Evolutionary conservation across 1,284 basidiomycete species (phyloP).

Genomic region (Marasmius sp.): DNA sequence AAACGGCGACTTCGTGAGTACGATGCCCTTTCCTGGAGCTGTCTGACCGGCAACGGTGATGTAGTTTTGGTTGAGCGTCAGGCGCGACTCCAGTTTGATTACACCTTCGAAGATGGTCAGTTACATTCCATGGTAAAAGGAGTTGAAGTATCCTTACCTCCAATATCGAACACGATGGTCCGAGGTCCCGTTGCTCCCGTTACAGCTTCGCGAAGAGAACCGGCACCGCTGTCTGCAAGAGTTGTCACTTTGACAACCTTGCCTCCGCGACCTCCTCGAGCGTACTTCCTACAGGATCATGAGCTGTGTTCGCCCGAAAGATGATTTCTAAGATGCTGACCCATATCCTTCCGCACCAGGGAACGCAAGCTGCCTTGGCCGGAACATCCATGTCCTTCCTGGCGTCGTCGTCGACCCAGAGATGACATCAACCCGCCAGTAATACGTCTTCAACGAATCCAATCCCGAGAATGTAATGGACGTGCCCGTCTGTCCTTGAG

Average conservation of each 20-base stretch:
- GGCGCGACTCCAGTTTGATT: conserved; percentile 3
- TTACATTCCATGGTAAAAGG: not conserved
- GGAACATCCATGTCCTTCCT: conserved; percentile 4
- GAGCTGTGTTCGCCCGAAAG: not conserved
- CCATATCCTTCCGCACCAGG: conserved; percentile 11
- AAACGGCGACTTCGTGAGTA: conserved; percentile 1
- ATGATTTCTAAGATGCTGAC: not conserved
- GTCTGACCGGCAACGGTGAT: conserved; percentile 9
- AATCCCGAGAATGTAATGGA: not conserved
- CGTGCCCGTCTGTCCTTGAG: not conserved
- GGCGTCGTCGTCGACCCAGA: not conserved
- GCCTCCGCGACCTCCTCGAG: conserved; percentile 4
- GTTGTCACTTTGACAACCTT: conserved; percentile 8
- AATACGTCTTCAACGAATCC: conserved; percentile 1
- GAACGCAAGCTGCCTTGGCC: conserved; percentile 5
- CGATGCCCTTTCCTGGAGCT: conserved; percentile 11
- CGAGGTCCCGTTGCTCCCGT: conserved; percentile 4
- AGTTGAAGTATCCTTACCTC: not conserved
- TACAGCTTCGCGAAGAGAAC: conserved; percentile 1
- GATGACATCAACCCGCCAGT: conserved; percentile 8
- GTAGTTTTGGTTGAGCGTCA: not conserved
- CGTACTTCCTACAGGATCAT: not conserved
- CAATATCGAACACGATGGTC: conserved; percentile 9
- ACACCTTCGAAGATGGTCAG: not conserved
- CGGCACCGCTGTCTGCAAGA: conserved; percentile 3